Percentiles rank a stretch among this genome's conserved stretches.
Conservation (phyloP, 1,284 basidiomycete species). For the Serendipita sp. region DNA sequence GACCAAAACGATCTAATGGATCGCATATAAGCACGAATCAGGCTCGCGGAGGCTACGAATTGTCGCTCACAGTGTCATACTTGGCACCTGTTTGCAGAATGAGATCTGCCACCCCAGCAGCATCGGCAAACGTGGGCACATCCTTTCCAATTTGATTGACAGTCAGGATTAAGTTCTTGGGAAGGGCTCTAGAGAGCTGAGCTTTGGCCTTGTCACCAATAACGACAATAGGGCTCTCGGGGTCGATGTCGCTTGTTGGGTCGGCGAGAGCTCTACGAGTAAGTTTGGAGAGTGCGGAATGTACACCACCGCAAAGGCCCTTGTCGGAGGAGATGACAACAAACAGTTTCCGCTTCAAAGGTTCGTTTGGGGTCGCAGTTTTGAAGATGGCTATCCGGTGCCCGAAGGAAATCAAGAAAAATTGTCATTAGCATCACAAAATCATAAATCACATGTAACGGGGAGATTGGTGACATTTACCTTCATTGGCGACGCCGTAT, state of each 20-base stretch:
- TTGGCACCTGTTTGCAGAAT: conserved; percentile 76
- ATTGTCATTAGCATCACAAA: not conserved
- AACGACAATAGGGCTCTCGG: conserved; percentile 63
- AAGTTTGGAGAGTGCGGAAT: conserved; percentile 89
- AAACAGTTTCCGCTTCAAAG: conserved; percentile 67
- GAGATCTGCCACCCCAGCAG: conserved; percentile 85
- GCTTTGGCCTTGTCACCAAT: conserved; percentile 97
- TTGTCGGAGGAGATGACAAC: conserved; percentile 95
- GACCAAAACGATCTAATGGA: conserved; percentile 48
- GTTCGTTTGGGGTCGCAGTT: conserved; percentile 42
- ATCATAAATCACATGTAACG: not conserved
- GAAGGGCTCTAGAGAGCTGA: conserved; percentile 64
- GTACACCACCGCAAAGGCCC: conserved; percentile 99
- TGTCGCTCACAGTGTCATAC: conserved; percentile 56
- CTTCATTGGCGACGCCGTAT: conserved; percentile 88
- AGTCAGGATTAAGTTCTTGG: conserved; percentile 63
- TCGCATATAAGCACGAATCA: not conserved
- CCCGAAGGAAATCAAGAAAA: conserved; percentile 2
- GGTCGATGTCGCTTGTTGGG: conserved; percentile 28
- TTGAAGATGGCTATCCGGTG: conserved; percentile 61
- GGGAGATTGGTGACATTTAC: conserved; percentile 32
- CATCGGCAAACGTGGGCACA: conserved; percentile 94
- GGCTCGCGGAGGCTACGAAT: not conserved
- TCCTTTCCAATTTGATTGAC: conserved; percentile 98
- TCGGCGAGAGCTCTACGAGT: conserved; percentile 49